Base-by-base conservation (phyloP, 306 rosid species). In the Luffa acutangula region DNA sequence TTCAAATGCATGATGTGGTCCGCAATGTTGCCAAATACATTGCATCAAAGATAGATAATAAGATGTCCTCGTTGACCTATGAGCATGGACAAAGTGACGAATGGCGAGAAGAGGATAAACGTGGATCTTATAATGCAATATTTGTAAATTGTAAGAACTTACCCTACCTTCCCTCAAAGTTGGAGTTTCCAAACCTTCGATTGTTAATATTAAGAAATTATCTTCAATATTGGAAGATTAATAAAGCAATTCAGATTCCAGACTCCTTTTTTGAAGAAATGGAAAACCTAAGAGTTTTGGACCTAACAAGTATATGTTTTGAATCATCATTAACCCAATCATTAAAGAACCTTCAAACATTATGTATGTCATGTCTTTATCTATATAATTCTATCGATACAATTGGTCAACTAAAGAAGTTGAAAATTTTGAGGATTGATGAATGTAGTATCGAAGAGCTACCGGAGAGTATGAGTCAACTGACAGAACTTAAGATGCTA, bases 1-100 rank as follows among this genome's bases (percentile, higher is more conserved):
- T 7, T 0, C 75, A 63, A 54, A 76, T 81, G 80, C 84, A 81
- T 33, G 80, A 76, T 34, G 10, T 81, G 7, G 34, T 81, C 8
- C 72, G 81, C 0, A 78, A 77, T 43, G 81, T 76, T 54, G 59
- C 60, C 34, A 54, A 65, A 42, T 3, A 0, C 0, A 82, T 82
- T 58, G 75, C 75, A 3, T 66, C 58, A 11, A 52, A 37, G 37
- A 62, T 77, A 7, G 25, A 3, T 12, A 25, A 25, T 25, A 41
- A 25, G 0, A 67, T 67, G 25, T 7, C 18, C 42, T 21, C 75
- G 37, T 9, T 17, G 9, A 45, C 11, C 4, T 13, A 41, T 67
- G 52, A 25, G 0, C 5, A 7, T 37, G 51, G 6, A 39, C 6
- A 21, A 7, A 9, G 17, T n/a, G 56, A 25, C 31, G 31, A 51